A percentile compares a stretch with the other conserved stretches of the same genome.
Conservation (phyloP, 257 asterid species). For the Buddleja alternifolia region DNA sequence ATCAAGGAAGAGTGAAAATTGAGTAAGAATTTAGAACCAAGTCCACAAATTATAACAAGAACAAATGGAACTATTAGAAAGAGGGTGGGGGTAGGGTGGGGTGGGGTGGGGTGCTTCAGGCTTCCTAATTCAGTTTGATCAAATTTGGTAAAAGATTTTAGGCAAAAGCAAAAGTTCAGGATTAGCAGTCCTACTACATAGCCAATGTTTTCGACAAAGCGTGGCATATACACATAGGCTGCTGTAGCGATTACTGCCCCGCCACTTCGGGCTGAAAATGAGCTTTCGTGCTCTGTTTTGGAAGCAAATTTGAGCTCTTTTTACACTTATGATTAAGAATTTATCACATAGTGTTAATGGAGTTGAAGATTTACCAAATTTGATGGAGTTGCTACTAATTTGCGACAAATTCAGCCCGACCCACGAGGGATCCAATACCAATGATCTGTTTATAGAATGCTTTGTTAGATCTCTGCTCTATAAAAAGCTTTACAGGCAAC, state of each 20-base stretch:
- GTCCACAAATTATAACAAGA: constrained; percentile 12
- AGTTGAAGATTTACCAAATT: constrained; percentile 16
- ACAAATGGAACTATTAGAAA: constrained; percentile 20
- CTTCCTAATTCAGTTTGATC: constrained; percentile 3
- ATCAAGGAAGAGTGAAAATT: constrained; percentile 19
- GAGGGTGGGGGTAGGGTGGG: too few relatives aligned
- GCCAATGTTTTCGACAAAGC: constrained; percentile 7
- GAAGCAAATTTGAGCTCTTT: background rate
- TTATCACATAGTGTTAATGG: constrained; percentile 7
- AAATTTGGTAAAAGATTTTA: background rate
- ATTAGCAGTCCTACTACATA: too few relatives aligned
- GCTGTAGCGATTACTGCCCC: background rate
- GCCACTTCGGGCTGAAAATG: constrained; percentile 4
- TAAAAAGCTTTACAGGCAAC: too few relatives aligned
- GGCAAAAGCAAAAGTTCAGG: constrained; percentile 3
- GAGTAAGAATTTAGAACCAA: constrained; percentile 13
- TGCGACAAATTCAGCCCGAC: background rate
- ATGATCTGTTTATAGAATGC: too few relatives aligned
- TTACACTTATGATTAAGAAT: background rate
- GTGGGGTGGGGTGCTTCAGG: constrained; percentile 1
- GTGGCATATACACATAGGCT: constrained; percentile 12
- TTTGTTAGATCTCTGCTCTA: too few relatives aligned
- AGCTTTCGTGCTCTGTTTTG: background rate
- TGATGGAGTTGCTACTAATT: background rate
- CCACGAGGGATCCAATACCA: too few relatives aligned